Percentiles rank a stretch among this genome's conserved stretches.
These are phyloP conservation scores for Catharanthus roseus DNA, from an alignment of 257 asterid species.

Conservation along the genomic window DNA sequence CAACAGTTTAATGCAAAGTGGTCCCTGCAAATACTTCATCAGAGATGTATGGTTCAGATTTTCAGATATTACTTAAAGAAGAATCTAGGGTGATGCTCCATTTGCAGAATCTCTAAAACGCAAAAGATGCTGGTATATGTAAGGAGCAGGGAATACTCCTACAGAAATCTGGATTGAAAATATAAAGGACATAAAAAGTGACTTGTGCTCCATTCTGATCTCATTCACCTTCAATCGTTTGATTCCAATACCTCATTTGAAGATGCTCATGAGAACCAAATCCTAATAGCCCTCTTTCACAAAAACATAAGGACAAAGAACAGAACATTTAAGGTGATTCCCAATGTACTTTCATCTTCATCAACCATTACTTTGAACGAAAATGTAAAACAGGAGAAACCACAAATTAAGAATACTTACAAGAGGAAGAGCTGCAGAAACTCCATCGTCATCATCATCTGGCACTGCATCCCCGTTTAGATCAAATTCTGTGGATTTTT, in stretches of 20 bases:
- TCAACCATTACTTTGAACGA: not conserved
- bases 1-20: not conserved
- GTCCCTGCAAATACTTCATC: not conserved
- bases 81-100: not conserved
- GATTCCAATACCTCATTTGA: not conserved
- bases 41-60: not conserved
- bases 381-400: not conserved
- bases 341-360: not conserved
- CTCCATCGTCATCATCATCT: conserved; percentile 92
- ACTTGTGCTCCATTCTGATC: not conserved
- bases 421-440: conserved; percentile 45
- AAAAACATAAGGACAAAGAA: not conserved
- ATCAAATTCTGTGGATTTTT: conserved; percentile 85
- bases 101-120: not conserved
- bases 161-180: not conserved
- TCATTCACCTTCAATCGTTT: not conserved
- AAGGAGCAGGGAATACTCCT: not conserved
- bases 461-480: conserved; percentile 95
- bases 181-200: not conserved
- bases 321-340: not conserved
- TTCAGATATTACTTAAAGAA: not conserved
- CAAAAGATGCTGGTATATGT: not conserved
- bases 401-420: conserved; percentile 31
- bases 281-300: not conserved
- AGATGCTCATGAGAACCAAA: not conserved